Percentiles rank a stretch among this genome's conserved stretches.
These are phyloP conservation scores for Malus hybrid DNA, from an alignment of 331 rosid genomes.

Conservation along the genomic window DNA sequence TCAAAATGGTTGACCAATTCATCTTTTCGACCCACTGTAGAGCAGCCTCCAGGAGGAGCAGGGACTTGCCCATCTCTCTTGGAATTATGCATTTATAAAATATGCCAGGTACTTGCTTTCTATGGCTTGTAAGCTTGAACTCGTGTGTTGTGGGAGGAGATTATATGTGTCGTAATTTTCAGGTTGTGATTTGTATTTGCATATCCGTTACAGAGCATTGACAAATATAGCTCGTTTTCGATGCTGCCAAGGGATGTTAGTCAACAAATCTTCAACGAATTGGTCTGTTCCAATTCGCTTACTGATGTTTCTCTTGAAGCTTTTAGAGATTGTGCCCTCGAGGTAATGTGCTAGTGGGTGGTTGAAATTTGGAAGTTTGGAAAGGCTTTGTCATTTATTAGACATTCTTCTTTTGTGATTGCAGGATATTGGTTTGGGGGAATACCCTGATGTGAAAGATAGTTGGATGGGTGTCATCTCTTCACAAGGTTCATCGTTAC, in stretches of 20 bases:
- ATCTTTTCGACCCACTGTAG: slow-evolving; percentile 25
- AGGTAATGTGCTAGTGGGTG: slow-evolving; percentile 28
- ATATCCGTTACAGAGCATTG: slow-evolving; percentile 35
- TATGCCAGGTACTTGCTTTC: slow-evolving; percentile 38
- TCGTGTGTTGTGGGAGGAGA: not conserved
- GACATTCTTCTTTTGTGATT: slow-evolving; percentile 6
- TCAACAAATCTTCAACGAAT: slow-evolving; percentile 55
- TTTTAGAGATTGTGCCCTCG: slow-evolving; percentile 65
- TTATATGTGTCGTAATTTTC: not conserved
- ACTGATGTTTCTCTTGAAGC: slow-evolving; percentile 42
- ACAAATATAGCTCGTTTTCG: slow-evolving; percentile 38
- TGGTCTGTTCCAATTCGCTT: slow-evolving; percentile 51
- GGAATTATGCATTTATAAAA: slow-evolving; percentile 51
- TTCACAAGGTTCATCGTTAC: slow-evolving; percentile 60
- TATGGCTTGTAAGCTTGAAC: not conserved
- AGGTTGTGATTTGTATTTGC: not conserved
- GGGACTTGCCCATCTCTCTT: slow-evolving; percentile 49
- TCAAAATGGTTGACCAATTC: slow-evolving; percentile 47
- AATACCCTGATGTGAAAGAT: slow-evolving; percentile 52
- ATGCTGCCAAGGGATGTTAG: slow-evolving; percentile 64
- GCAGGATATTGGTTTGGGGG: slow-evolving; percentile 64
- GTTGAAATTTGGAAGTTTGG: slow-evolving; percentile 14
- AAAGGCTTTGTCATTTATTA: not conserved
- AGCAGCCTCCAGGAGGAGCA: slow-evolving; percentile 21
- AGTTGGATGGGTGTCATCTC: slow-evolving; percentile 63